Percentiles rank a stretch among this genome's conserved stretches.
These are phyloP conservation scores for Inga laurina DNA, from an alignment of 306 rosid species.

Conservation along the genomic window DNA sequence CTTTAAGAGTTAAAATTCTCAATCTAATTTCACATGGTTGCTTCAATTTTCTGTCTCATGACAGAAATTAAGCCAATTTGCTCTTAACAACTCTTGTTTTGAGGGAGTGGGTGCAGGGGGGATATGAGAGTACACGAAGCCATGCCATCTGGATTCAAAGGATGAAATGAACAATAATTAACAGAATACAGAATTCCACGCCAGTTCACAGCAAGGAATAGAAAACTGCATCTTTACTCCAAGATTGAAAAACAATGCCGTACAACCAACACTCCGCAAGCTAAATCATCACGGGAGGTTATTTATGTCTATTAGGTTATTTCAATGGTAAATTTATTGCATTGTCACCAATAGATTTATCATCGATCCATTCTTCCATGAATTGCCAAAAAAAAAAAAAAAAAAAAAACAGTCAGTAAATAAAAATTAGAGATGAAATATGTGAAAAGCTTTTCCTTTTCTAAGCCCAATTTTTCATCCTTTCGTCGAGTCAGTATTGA, in stretches of 20 bases:
- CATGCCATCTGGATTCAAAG: not conserved
- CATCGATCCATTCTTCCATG: not conserved
- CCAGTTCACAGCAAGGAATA: not conserved
- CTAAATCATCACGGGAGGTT: not conserved
- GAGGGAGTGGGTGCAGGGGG: not conserved
- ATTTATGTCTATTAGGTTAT: not conserved
- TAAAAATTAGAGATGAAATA: not conserved
- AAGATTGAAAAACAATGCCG: not conserved
- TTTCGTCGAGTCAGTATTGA: not conserved
- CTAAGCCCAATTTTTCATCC: not conserved
- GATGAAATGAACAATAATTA: not conserved
- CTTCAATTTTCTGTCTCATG: not conserved
- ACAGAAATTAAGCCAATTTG: not conserved
- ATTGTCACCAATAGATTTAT: not conserved
- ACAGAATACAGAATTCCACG: not conserved
- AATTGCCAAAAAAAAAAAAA: not conserved
- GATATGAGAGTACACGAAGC: not conserved
- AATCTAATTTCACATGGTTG: slow-evolving; percentile 8
- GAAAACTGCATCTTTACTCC: not conserved
- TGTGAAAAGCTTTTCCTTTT: not conserved
- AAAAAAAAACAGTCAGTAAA: not conserved
- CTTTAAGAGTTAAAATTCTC: not conserved
- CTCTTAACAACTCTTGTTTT: not conserved
- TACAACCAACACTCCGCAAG: not conserved
- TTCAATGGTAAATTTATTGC: not conserved